Conservation (phyloP, 2,329 filamentous ascomycete genomes). For the Fusarium sp. region DNA sequence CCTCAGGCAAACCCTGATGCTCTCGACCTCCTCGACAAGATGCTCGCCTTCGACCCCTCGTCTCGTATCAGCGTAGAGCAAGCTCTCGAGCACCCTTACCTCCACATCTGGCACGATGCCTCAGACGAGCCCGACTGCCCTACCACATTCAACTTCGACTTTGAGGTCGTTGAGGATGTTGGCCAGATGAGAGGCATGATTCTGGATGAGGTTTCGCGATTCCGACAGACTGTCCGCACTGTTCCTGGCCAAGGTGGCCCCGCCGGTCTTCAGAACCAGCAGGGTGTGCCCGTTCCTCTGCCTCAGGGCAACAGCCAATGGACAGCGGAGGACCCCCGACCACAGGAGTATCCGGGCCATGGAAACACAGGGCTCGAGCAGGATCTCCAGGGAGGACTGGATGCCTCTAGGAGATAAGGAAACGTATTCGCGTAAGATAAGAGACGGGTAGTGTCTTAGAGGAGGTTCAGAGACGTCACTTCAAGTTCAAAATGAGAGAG, state of each 20-base stretch:
- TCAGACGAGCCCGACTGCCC: slow-evolving; percentile 95
- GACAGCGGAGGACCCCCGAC: slow-evolving; percentile 68
- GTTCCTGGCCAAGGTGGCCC: slow-evolving; percentile 52
- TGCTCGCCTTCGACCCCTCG: slow-evolving; percentile 96
- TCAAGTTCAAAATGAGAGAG: slow-evolving; percentile 14
- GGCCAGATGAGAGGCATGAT: slow-evolving; percentile 97
- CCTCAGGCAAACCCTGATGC: slow-evolving; percentile 95
- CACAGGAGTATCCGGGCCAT: slow-evolving; percentile 64
- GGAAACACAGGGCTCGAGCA: slow-evolving; percentile 62
- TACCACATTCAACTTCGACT: slow-evolving; percentile 96
- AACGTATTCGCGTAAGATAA: slow-evolving; percentile 11
- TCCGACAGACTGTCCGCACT: slow-evolving; percentile 72
- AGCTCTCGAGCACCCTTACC: slow-evolving; percentile 94
- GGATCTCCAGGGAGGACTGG: slow-evolving; percentile 62
- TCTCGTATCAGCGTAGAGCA: slow-evolving; percentile 93
- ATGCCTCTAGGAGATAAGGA: slow-evolving; percentile 46
- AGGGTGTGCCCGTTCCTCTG: slow-evolving; percentile 60
- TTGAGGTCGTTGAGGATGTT: slow-evolving; percentile 96
- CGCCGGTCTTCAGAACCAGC: slow-evolving; percentile 49
- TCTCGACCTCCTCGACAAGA: slow-evolving; percentile 92
- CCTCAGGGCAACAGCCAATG: slow-evolving; percentile 62
- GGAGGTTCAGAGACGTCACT: neutral
- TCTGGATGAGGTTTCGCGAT: slow-evolving; percentile 88
- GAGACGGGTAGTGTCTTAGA: neutral
- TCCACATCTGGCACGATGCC: slow-evolving; percentile 98